Percentiles rank a stretch among this genome's conserved stretches.
Conservation (phyloP, 257 asterid genomes). For the Cruciata laevipes region DNA sequence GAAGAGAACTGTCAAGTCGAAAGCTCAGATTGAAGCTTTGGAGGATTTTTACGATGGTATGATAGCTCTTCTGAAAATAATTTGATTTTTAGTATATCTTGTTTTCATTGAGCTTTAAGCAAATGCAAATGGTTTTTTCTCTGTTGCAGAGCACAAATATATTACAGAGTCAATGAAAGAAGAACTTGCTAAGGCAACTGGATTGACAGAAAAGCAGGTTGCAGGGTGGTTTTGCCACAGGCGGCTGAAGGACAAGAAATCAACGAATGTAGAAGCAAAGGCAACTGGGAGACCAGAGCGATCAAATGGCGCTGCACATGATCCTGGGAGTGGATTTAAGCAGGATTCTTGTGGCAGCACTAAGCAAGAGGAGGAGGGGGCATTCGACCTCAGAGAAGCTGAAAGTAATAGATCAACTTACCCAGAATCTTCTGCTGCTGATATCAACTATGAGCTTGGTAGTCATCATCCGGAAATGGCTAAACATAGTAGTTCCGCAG, state of each 20-base stretch:
- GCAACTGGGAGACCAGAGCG: slow-evolving; percentile 52
- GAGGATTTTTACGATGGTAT: slow-evolving; percentile 65
- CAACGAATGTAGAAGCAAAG: slow-evolving; percentile 38
- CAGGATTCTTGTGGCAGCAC: slow-evolving; percentile 99
- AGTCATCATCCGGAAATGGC: slow-evolving; percentile 39
- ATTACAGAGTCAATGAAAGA: slow-evolving; percentile 68
- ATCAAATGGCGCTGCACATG: slow-evolving; percentile 72
- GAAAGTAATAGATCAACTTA: slow-evolving; percentile 57
- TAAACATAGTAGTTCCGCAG: slow-evolving; percentile 26
- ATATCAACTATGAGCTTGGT: slow-evolving; percentile 41
- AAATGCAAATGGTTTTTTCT: slow-evolving; percentile 5
- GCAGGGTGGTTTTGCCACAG: slow-evolving; percentile 98
- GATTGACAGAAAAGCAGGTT: slow-evolving; percentile 90
- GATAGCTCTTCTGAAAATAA: slow-evolving; percentile 7
- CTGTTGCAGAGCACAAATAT: slow-evolving; percentile 69
- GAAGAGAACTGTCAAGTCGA: slow-evolving; percentile 66
- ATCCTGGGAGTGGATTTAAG: slow-evolving; percentile 74
- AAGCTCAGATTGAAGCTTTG: slow-evolving; percentile 59
- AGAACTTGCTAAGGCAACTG: slow-evolving; percentile 64
- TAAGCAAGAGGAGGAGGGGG: slow-evolving; percentile 52
- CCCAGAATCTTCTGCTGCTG: slow-evolving; percentile 50
- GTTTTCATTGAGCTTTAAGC: slow-evolving; percentile 4
- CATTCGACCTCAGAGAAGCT: slow-evolving; percentile 59
- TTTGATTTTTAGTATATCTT: background rate
- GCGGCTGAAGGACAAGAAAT: slow-evolving; percentile 79